Percentiles rank a stretch among this genome's conserved stretches.
These are phyloP conservation scores for Xylariaceae sp. DNA, from an alignment of 2,329 filamentous ascomycete genomes.

Conservation along the genomic window DNA sequence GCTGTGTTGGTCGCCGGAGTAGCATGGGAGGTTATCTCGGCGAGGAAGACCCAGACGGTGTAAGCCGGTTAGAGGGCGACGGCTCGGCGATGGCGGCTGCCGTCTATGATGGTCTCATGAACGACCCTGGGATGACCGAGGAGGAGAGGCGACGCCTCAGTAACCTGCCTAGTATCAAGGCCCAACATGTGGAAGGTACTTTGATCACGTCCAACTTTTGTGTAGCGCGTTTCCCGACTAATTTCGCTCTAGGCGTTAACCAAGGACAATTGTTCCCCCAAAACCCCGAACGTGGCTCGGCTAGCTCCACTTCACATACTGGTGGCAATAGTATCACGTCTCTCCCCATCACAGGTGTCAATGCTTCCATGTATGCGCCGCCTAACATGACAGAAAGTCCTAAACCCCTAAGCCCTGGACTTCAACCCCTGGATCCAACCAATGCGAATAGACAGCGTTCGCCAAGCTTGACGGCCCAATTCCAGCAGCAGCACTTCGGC, in stretches of 20 bases:
- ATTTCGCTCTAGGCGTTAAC: slow-evolving; percentile 56
- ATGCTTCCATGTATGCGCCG: slow-evolving; percentile 59
- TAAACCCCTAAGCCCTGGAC: slow-evolving; percentile 68
- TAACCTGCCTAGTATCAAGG: slow-evolving; percentile 70
- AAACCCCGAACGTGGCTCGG: slow-evolving; percentile 50
- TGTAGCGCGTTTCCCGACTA: slow-evolving; percentile 67
- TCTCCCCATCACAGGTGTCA: slow-evolving; percentile 41
- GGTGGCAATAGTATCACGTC: slow-evolving; percentile 47
- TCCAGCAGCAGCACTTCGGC: slow-evolving; percentile 58
- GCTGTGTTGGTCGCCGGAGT: slow-evolving; percentile 84
- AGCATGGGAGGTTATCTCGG: slow-evolving; percentile 79
- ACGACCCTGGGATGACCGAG: slow-evolving; percentile 56
- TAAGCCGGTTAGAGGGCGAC: slow-evolving; percentile 44
- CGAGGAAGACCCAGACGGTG: slow-evolving; percentile 64
- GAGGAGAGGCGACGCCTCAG: slow-evolving; percentile 61
- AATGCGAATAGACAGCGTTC: slow-evolving; percentile 54
- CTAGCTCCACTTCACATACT: slow-evolving; percentile 52
- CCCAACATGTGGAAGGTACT: slow-evolving; percentile 57
- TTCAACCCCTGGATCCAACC: slow-evolving; percentile 47
- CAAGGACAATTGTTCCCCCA: slow-evolving; percentile 58
- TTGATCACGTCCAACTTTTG: slow-evolving; percentile 45
- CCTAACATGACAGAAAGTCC: slow-evolving; percentile 78
- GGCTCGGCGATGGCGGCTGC: slow-evolving; percentile 54
- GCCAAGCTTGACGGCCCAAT: slow-evolving; percentile 59
- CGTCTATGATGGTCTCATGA: slow-evolving; percentile 47